Evolutionary conservation across 208 protist species (phyloP), one percentile per base, ranked within the genome.

Genomic region (Perkinsela sp.): DNA sequence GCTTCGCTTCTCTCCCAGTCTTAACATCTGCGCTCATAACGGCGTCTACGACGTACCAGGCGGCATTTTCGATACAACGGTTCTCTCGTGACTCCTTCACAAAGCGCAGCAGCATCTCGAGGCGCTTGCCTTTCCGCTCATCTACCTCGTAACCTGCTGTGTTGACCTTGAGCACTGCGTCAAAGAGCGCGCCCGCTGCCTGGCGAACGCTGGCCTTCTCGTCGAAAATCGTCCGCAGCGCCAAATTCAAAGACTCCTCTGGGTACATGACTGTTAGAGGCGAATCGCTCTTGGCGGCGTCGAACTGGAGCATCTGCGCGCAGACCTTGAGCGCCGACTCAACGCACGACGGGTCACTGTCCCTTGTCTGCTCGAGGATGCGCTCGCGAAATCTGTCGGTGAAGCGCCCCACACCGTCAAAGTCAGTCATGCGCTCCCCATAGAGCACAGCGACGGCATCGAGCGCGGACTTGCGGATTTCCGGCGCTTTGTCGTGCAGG

Each of bases 251-350:
- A 74, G 81, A 81, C 48, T 87, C 82, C 71, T 83, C 85, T 31
- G 70, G 76, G n/a, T 90, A 73, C 31, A 85, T 68, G 73, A 83
- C 80, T 6, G 16, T 70, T n/a, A 28, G 13, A 67, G 76, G 79
- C 28, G 76, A 78, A 70, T 87, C 84, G 15, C 72, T 69, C 31
- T 73, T 77, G 48, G 83, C 78, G 66, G 70, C 77, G 71, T 87
- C 82, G 6, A 74, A 75, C 30, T 79, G 75, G 29, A 90, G 76
- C 66, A 92, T 81, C 67, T 88, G 77, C 67, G 80, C 78, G 28
- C 82, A 75, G 1, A 88, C 82, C 30, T 82, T 77, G 67, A 92
- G 85, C n/a, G 87, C 84, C 66, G 89, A 72, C 77, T 90, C 83
- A 1, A 81, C 78, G 73, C 83, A 90, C 40, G 75, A 79, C 15